Base-by-base conservation (phyloP, 352 stramenopile species). In the Blastocystis sp. region DNA sequence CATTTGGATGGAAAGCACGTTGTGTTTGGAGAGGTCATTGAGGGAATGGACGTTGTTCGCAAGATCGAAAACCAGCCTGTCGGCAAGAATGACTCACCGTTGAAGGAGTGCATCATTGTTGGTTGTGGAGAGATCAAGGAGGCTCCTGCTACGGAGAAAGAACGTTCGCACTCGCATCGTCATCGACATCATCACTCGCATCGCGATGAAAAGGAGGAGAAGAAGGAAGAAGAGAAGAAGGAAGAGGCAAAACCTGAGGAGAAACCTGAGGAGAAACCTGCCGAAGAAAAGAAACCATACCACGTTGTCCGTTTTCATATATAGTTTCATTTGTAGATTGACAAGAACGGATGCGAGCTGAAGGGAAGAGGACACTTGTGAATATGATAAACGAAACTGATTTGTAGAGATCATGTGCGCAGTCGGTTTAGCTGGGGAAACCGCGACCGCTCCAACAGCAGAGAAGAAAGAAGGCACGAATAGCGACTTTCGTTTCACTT, bases 1-100 rank as follows among this genome's bases (percentile, higher is more conserved):
- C 96, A 96, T 87, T 89, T 98, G 59, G 95, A 98, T 88, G 92
- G 91, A 87, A 96, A 97, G 89, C 93, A 97, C 89, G 92, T 94
- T 16, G 92, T 97, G 21, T 97, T 97, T 87, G 93, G 93, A 77
- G 90, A 91, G 61, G 92, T 95, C 38, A 88, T 92, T 46, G 87
- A 93, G 34, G 92, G 93, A 88, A 93, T 94, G 90, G 91, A 96
- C 84, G 85, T 94, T 49, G 91, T 96, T 27, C 91, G 91, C 86
- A 85, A 87, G 59, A 94, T 96, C 59, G 92, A 96, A 90, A 63
- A 54, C 4, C 90, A 98, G 54, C 96, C 96, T 87, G 95, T 91
- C 72, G 90, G 95, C 88, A 95, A 89, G 86, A 32, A 84, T 7
- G 96, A 96, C 84, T 87, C 90, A 65, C 96, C 95, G 54, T 92